A percentile compares a stretch with the other conserved stretches of the same genome.
phyloP scores from a whole-genome alignment of 192 early-diverging fungal species.

The Fimicolochytrium jonesii region DNA sequence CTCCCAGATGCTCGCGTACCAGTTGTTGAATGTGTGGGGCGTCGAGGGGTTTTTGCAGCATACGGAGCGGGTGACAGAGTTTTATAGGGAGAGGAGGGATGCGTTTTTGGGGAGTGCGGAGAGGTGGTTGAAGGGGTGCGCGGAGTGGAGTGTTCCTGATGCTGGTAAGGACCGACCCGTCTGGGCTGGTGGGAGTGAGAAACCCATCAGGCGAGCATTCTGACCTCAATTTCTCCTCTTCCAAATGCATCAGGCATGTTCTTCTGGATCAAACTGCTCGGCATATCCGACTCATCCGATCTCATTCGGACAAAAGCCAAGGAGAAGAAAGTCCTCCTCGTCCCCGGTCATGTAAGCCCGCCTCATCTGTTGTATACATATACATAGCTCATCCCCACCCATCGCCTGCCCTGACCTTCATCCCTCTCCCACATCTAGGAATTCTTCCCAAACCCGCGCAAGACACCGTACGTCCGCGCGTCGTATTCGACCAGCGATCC shows the following conservation, averaged over 20 bases:
- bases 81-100: constrained; percentile 71
- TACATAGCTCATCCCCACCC: background rate
- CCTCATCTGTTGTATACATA: background rate
- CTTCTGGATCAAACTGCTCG: constrained; percentile 67
- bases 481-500: constrained; percentile 43
- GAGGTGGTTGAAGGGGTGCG: constrained; percentile 53
- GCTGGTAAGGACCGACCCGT: constrained; percentile 28
- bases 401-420: background rate
- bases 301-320: constrained; percentile 46
- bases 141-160: constrained; percentile 45
- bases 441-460: constrained; percentile 48
- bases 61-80: constrained; percentile 58
- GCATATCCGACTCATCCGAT: constrained; percentile 37
- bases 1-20: constrained; percentile 70
- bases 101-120: constrained; percentile 60
- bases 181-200: background rate
- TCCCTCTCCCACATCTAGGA: constrained; percentile 26
- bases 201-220: background rate
- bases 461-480: constrained; percentile 47
- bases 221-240: background rate
- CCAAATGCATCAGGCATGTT: constrained; percentile 71
- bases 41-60: constrained; percentile 73
- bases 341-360: constrained; percentile 52
- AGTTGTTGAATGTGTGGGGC: constrained; percentile 77
- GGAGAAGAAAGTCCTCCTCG: constrained; percentile 52